Percentiles rank a stretch among this genome's conserved stretches.
Conservation (phyloP, 2,329 filamentous ascomycete genomes). For the Verticillium nonalfalfae region DNA sequence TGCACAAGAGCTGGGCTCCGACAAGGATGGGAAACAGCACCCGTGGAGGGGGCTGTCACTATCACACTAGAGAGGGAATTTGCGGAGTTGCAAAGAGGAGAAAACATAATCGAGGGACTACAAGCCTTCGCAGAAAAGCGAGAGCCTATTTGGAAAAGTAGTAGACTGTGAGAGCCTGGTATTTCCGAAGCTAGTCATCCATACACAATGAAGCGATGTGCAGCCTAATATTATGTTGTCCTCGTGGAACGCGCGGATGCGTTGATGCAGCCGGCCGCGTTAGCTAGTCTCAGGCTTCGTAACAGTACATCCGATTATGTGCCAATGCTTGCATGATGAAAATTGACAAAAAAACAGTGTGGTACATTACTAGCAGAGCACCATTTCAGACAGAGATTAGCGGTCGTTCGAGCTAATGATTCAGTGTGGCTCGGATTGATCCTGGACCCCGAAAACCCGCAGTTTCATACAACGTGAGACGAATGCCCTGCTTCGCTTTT, state of each 20-base stretch:
- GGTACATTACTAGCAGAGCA: background rate
- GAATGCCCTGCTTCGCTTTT: background rate
- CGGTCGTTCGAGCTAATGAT: background rate
- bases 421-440: background rate
- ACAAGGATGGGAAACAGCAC: conserved; percentile 30
- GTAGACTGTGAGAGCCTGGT: conserved; percentile 13
- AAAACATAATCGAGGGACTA: conserved; percentile 21
- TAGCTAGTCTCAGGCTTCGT: too few species aligned
- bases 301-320: too few species aligned
- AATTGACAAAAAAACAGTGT: background rate
- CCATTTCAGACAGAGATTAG: too few species aligned
- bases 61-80: conserved; percentile 21
- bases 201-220: background rate
- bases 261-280: too few species aligned
- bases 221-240: background rate
- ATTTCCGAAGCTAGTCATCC: background rate
- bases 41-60: conserved; percentile 26
- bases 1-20: conserved; percentile 31
- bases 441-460: background rate
- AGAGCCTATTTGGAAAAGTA: conserved; percentile 19
- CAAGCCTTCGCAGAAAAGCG: conserved; percentile 20
- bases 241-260: too few species aligned
- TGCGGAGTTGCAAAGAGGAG: conserved; percentile 13
- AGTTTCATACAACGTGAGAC: background rate
- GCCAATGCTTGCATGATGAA: background rate